Evolutionary conservation across 139 green algal genomes (phyloP).

Genomic region (Chlamydomonas eustigma): DNA sequence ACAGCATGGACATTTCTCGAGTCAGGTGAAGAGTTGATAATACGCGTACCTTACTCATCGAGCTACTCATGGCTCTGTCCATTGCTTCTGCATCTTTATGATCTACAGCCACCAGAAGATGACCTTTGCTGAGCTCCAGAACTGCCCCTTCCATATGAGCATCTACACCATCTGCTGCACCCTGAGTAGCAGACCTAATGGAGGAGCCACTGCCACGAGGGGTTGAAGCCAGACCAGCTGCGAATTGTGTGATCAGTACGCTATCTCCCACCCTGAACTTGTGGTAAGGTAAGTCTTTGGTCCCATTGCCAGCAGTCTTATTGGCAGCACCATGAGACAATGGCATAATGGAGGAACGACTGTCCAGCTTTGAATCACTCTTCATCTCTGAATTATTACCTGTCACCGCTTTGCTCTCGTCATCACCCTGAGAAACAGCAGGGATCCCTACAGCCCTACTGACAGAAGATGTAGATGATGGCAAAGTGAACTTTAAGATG

Average conservation of each 20-base stretch:
- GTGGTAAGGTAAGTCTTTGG: not conserved
- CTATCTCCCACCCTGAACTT: not conserved
- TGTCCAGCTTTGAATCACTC: too few relatives aligned
- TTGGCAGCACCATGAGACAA: too few relatives aligned
- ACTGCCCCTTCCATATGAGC: conserved; percentile 3
- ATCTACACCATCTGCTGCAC: not conserved
- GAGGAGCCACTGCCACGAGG: not conserved
- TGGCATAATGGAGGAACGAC: too few relatives aligned
- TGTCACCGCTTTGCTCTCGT: not conserved
- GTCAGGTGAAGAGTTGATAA: too few relatives aligned
- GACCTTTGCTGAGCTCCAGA: not conserved
- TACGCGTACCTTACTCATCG: not conserved
- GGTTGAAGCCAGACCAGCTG: not conserved
- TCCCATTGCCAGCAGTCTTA: too few relatives aligned
- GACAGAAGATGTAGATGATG: too few relatives aligned
- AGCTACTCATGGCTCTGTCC: not conserved
- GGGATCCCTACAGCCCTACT: too few relatives aligned
- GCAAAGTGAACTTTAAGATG: conserved; percentile 34
- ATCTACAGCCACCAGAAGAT: not conserved
- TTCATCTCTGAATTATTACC: not conserved
- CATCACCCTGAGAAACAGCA: too few relatives aligned
- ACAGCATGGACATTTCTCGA: too few relatives aligned
- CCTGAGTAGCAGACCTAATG: not conserved
- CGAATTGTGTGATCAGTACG: not conserved
- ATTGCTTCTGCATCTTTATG: not conserved